phyloP scores from a whole-genome alignment of 83 land plant species.

The Diphasiastrum complanatum region DNA sequence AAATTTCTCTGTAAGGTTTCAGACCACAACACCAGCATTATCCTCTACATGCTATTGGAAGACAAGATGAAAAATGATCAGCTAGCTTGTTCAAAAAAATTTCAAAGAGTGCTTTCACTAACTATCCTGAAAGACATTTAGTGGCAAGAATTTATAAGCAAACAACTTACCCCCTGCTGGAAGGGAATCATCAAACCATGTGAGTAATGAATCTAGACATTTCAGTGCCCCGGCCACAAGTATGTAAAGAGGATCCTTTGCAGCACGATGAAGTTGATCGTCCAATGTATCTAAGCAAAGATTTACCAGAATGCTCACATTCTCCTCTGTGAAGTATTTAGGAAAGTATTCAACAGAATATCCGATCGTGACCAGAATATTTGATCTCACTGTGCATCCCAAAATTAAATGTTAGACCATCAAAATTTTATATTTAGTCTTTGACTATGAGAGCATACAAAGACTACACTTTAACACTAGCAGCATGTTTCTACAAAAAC shows the following conservation, averaged over 20 bases:
- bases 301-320: constrained; percentile 27
- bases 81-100: too few relatives aligned
- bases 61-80: too few relatives aligned
- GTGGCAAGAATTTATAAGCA: neutral
- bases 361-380: constrained; percentile 34
- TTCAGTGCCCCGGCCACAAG: constrained; percentile 41
- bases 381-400: constrained; percentile 43
- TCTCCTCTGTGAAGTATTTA: constrained; percentile 24
- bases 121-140: too few relatives aligned
- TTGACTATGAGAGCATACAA: too few relatives aligned
- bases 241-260: constrained; percentile 23
- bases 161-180: constrained; percentile 40
- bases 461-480: too few relatives aligned
- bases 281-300: constrained; percentile 39
- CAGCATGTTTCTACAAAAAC: too few relatives aligned
- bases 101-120: too few relatives aligned
- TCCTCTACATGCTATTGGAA: too few relatives aligned
- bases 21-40: too few relatives aligned
- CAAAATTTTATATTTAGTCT: neutral
- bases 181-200: constrained; percentile 32
- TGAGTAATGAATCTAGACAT: constrained; percentile 41
- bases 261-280: constrained; percentile 31
- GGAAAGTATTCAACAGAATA: constrained; percentile 32
- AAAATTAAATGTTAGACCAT: neutral
- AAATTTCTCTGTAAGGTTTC: too few relatives aligned